Evolutionary conservation across 2,329 filamentous ascomycete species (phyloP).

Genomic region (Aspergillus ruber): DNA sequence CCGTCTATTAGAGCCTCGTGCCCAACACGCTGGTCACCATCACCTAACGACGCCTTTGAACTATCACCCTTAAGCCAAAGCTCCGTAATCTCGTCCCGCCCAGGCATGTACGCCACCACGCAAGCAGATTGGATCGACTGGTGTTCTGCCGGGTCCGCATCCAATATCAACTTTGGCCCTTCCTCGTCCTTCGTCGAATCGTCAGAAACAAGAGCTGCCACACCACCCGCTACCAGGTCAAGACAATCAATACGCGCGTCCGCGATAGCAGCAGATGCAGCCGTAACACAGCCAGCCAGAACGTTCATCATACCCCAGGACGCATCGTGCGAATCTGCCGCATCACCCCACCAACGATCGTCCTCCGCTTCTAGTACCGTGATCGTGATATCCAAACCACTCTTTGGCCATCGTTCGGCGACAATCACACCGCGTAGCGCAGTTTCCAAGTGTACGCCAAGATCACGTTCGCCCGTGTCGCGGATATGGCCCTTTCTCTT

Average conservation of each 20-base stretch:
- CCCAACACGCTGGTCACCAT: constrained; percentile 31
- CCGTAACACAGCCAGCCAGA: constrained; percentile 84
- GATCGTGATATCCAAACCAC: constrained; percentile 88
- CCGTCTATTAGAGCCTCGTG: constrained; percentile 55
- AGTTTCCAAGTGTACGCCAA: constrained; percentile 85
- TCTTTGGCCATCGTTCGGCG: constrained; percentile 96
- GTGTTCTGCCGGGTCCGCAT: constrained; percentile 78
- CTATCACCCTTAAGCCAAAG: constrained; percentile 82
- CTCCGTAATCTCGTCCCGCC: constrained; percentile 85
- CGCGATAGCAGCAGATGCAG: constrained; percentile 83
- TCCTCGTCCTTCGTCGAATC: constrained; percentile 14
- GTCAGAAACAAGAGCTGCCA: constrained; percentile 67
- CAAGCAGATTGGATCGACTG: constrained; percentile 71
- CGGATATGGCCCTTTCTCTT: constrained; percentile 77
- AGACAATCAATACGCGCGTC: constrained; percentile 96
- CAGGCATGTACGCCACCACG: constrained; percentile 82
- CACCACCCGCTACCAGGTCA: constrained; percentile 80
- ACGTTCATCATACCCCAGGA: constrained; percentile 90
- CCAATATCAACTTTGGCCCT: constrained; percentile 51
- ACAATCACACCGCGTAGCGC: constrained; percentile 85
- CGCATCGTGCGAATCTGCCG: constrained; percentile 46
- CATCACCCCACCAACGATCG: constrained; percentile 60
- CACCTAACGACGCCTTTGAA: constrained; percentile 23
- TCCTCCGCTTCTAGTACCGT: constrained; percentile 92
- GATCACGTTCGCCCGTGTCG: constrained; percentile 78